Percentiles rank a stretch among this genome's conserved stretches.
Evolutionary conservation across 495 filamentous ascomycete genomes (phyloP).

Genomic region (Penicillium atrosanguineum): DNA sequence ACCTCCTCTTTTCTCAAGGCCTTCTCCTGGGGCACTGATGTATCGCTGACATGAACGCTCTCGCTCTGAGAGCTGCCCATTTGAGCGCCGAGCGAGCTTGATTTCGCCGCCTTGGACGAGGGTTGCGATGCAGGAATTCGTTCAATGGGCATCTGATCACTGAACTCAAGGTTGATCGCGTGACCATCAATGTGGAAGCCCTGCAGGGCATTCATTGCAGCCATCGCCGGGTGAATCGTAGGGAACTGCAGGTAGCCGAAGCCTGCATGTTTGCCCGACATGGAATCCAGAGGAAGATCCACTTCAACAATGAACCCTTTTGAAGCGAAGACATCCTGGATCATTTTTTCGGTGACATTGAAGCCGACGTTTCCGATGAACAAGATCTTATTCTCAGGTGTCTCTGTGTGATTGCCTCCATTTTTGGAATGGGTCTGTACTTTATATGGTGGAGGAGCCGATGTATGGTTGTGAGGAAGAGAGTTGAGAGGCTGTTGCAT

Average conservation of each 20-base stretch:
- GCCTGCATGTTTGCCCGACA: constrained; percentile 79
- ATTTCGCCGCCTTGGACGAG: neutral
- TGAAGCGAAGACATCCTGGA: constrained; percentile 73
- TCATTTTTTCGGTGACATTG: constrained; percentile 67
- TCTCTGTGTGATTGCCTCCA: neutral
- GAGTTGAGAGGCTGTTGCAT: neutral
- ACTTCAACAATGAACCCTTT: constrained; percentile 70
- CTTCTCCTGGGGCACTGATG: neutral
- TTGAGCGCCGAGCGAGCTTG: neutral
- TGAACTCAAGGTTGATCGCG: constrained; percentile 83
- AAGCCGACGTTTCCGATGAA: constrained; percentile 94
- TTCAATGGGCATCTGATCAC: constrained; percentile 38
- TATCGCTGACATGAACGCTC: neutral
- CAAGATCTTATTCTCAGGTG: constrained; percentile 65
- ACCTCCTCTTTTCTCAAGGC: too few species aligned
- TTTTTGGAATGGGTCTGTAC: neutral
- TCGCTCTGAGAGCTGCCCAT: neutral
- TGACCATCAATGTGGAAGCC: constrained; percentile 78
- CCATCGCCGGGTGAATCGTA: constrained; percentile 73
- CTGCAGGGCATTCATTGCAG: constrained; percentile 68
- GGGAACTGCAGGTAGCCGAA: constrained; percentile 87
- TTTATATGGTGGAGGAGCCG: neutral
- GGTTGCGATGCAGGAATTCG: constrained; percentile 8
- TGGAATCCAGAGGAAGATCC: constrained; percentile 80
- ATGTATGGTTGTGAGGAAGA: neutral